These are phyloP conservation scores for Astrocystis sublimbata DNA, from an alignment of 495 filamentous ascomycete species.

Conservation along the genomic window DNA sequence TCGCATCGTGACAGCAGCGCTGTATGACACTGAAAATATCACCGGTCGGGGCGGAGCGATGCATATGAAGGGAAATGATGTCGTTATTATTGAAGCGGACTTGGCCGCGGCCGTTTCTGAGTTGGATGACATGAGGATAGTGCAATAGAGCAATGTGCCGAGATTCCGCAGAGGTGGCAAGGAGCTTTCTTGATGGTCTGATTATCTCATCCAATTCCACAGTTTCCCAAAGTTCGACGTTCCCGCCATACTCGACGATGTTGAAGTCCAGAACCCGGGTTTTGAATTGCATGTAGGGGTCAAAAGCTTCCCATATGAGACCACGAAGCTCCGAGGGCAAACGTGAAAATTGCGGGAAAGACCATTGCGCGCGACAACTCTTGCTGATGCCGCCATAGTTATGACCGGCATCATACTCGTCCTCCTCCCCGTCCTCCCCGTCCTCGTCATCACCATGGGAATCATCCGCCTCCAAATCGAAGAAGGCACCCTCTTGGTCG, in stretches of 20 bases:
- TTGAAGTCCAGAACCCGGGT: conserved; percentile 29
- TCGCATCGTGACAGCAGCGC: conserved; percentile 12
- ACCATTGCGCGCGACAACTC: conserved; percentile 8
- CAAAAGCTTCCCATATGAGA: conserved; percentile 43
- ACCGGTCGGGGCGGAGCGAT: background rate
- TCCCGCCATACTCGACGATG: background rate
- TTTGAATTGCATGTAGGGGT: conserved; percentile 35
- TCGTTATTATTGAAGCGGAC: conserved; percentile 40
- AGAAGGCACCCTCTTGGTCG: conserved; percentile 19
- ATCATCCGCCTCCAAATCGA: conserved; percentile 35
- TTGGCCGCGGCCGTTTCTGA: conserved; percentile 12
- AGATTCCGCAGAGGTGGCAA: conserved; percentile 37
- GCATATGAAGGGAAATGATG: conserved; percentile 21
- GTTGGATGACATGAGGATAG: conserved; percentile 35
- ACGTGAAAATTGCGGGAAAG: conserved; percentile 42
- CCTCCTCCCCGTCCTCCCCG: conserved; percentile 15
- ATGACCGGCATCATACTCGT: conserved; percentile 22
- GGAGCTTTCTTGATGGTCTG: conserved; percentile 29
- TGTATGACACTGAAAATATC: background rate
- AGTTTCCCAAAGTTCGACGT: conserved; percentile 17
- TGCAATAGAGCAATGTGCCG: conserved; percentile 31
- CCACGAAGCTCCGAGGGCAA: conserved; percentile 43
- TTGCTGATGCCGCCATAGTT: background rate
- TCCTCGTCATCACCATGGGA: conserved; percentile 19
- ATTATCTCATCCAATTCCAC: conserved; percentile 31